These are phyloP conservation scores for Trebouxia sp. DNA, from an alignment of 139 green algal species.

Conservation along the genomic window DNA sequence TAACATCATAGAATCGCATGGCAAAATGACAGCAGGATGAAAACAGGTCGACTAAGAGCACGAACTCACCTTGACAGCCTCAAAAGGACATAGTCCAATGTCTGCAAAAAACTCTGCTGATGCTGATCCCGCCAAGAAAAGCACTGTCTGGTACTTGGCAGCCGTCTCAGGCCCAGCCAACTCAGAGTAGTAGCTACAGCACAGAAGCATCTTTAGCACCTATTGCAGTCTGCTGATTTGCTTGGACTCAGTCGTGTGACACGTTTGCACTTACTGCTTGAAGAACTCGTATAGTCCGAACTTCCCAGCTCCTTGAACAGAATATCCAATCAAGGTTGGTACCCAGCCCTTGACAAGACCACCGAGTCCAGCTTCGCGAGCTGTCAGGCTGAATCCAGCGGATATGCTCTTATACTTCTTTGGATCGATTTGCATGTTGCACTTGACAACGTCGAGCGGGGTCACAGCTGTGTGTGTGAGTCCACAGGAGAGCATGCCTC, in stretches of 20 bases:
- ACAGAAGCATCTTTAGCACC: background rate
- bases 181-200: constrained; percentile 76
- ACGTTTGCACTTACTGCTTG: constrained; percentile 44
- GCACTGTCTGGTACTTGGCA: constrained; percentile 85
- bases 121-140: constrained; percentile 87
- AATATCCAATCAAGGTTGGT: constrained; percentile 86
- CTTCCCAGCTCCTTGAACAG: constrained; percentile 82
- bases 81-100: constrained; percentile 90
- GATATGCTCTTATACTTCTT: constrained; percentile 74
- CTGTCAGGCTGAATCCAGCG: constrained; percentile 69
- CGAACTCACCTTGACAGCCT: constrained; percentile 88
- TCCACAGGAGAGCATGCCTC: constrained; percentile 66
- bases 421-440: constrained; percentile 85
- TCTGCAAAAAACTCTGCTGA: constrained; percentile 96
- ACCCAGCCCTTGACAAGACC: constrained; percentile 83
- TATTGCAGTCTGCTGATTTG: no score
- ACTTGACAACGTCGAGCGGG: constrained; percentile 93
- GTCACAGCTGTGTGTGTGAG: constrained; percentile 76
- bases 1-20: background rate
- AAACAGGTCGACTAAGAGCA: background rate
- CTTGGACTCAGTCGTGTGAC: background rate
- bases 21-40: background rate
- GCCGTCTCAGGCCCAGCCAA: constrained; percentile 80
- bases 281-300: constrained; percentile 89
- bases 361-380: constrained; percentile 61